A percentile compares a stretch with the other conserved stretches of the same genome.
Conservation (phyloP, 345 rosid genomes). For the Populus tremula region DNA sequence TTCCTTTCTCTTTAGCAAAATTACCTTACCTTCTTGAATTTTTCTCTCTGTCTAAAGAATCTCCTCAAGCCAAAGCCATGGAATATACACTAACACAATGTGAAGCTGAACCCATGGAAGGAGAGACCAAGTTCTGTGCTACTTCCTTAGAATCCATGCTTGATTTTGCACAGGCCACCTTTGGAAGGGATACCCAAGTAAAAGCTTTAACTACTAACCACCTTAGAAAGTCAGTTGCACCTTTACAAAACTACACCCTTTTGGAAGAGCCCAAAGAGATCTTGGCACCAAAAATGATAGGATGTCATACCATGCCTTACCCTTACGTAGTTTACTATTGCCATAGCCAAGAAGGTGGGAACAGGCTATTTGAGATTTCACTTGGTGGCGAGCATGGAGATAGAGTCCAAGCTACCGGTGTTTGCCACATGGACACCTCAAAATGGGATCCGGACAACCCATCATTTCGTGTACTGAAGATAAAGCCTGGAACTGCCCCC, state of each 20-base stretch:
- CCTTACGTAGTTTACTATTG: conserved; percentile 70
- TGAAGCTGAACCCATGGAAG: conserved; percentile 39
- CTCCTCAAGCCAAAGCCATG: conserved; percentile 72
- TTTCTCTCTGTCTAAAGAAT: conserved; percentile 51
- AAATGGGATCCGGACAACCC: conserved; percentile 55
- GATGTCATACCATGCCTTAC: conserved; percentile 64
- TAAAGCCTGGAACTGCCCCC: conserved; percentile 52
- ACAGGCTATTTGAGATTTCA: conserved; percentile 37
- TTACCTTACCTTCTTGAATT: conserved; percentile 47
- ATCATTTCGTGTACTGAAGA: conserved; percentile 54
- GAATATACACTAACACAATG: conserved; percentile 52
- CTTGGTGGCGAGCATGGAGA: conserved; percentile 53
- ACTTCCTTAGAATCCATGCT: conserved; percentile 74
- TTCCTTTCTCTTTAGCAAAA: conserved; percentile 55
- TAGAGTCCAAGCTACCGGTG: conserved; percentile 44
- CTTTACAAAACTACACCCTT: conserved; percentile 50
- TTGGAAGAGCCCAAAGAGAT: conserved; percentile 34
- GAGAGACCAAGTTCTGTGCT: conserved; percentile 54
- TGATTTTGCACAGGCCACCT: conserved; percentile 36
- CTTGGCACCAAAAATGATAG: conserved; percentile 33
- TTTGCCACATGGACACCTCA: conserved; percentile 84
- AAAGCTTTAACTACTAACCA: conserved; percentile 42
- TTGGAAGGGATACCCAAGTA: conserved; percentile 38
- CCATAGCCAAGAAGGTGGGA: conserved; percentile 48
- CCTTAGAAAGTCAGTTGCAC: not conserved